Conservation (phyloP, 225 moss, liverwort and hornwort genomes). For the Climacium dendroides region DNA sequence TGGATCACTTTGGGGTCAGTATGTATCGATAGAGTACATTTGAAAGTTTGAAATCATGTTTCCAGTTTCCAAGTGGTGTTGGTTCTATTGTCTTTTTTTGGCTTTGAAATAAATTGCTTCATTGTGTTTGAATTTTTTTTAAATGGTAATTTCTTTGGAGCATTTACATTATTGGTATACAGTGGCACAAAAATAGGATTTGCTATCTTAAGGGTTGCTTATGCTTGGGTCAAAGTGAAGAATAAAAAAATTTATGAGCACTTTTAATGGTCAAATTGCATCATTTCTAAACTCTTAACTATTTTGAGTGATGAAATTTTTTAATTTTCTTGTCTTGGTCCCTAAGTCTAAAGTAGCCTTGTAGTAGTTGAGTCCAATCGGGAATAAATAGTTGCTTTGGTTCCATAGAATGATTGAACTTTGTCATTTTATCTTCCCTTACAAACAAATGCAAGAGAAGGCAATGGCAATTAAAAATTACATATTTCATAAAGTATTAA, state of each 20-base stretch:
- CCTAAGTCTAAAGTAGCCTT: not conserved
- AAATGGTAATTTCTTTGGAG: too few species aligned
- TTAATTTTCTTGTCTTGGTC: not conserved
- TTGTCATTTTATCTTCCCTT: not conserved
- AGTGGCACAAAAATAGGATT: rapidly evolving
- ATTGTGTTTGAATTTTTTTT: too few species aligned
- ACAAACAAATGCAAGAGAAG: not conserved
- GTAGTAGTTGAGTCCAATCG: too few species aligned
- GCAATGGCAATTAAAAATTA: not conserved
- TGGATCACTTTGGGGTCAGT: not conserved
- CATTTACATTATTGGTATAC: too few species aligned
- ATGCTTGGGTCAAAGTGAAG: not conserved
- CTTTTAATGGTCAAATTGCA: not conserved
- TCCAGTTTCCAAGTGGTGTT: rapidly evolving
- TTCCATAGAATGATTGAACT: not conserved
- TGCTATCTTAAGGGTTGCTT: not conserved
- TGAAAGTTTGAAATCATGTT: not conserved
- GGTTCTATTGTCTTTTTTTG: not conserved
- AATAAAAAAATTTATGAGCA: not conserved
- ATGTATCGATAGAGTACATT: not conserved
- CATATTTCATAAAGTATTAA: not conserved
- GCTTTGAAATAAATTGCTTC: not conserved
- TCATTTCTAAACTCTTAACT: not conserved
- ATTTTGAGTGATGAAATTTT: not conserved
- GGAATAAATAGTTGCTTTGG: not conserved